Base-by-base conservation (phyloP, 1,284 basidiomycete species). In the Taiwanofungus camphoratus region DNA sequence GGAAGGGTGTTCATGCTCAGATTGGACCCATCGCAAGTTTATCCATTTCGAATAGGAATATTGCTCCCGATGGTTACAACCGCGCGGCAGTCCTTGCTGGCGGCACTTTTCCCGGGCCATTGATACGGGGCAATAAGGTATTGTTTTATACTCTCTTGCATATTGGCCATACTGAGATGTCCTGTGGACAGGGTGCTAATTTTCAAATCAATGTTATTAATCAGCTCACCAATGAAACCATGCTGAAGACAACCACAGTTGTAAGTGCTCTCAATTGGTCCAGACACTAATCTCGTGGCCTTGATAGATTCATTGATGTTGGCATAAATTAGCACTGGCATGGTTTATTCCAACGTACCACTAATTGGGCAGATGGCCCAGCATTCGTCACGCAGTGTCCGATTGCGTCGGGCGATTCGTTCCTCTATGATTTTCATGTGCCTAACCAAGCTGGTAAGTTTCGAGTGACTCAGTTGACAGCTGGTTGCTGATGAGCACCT, bases 321-420 rank as follows among this genome's bases (percentile, higher is more conserved):
- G 15, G 18, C 34, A 34, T 9, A 12, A 32, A 15, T 20, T 33
- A 64, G 62, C 65, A 67, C 39, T 66, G 65, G 64, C 61, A 63
- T 23, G 62, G 62, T 4, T 15, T 66, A 7, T 57, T 55, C 29
- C 64, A 53, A 57, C 55, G 42, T 41, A 48, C 45, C 43, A 59
- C 61, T 0, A 57, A 50, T 13, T 58, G 53, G 46, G 60, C 57
- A 59, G 53, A 54, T 29, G 53, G 53, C 3, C 32, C 40, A 4
- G 49, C 51, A 1, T 47, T 52, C 29, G 49, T 73, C 15, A 69
- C 59, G 19, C 72, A 74, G 46, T 79, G 77, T 49, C 72, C 73
- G 1, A 75, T 79, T 44, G 63, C 66, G 4, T 62, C 72, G 0
- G 62, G 64, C 1, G 47, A 60, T 4, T 62, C 61, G 6, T 77